Evolutionary conservation across 306 rosid genomes (phyloP), one percentile per base, ranked within the genome.

Genomic region (Acacia confusa): DNA sequence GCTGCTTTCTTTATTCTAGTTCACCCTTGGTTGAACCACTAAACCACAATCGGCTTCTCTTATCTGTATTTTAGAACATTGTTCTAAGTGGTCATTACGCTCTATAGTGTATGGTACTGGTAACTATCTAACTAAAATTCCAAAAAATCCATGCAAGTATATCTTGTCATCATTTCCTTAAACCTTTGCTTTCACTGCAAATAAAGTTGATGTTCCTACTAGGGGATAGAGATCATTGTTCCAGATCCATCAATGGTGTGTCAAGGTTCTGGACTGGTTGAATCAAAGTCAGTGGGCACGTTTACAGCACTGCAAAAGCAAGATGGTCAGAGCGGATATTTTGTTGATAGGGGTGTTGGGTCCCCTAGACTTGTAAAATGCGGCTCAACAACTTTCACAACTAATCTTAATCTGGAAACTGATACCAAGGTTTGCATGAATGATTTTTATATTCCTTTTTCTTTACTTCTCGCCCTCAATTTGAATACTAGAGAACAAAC

Each of bases 311-410:
- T 87, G 74, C 97, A 84, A 81, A 95, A 57, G 90, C 97, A 88
- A 86, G 96, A 91, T 52, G 75, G 87, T 84, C 91, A 84, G 78
- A 88, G 88, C 86, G 91, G 92, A 27, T 89, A 78, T 87, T 84
- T 89, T 87, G 96, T 95, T 45, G 91, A 95, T 84, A 87, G 98
- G 89, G 99, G 98, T 84, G 98, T 95, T 84, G 99, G 99, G 82
- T 83, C 94, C 83, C 91, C 93, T 36, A 86, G 92, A 87, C 86
- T 92, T 50, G 81, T 77, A 86, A 92, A 89, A 87, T 90, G 91
- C 77, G 90, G 98, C 86, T 80, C 92, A 24, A 76, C 63, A 69
- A 44, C 90, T 78, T 89, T 87, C 67, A 19, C 80, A 32, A 38
- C 83, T 0, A 90, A 84, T 81, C 86, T 80, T 79, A 84, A 78